Percentiles rank a stretch among this genome's conserved stretches.
Evolutionary conservation across 257 asterid genomes (phyloP).

Genomic region (Scutellaria minor): DNA sequence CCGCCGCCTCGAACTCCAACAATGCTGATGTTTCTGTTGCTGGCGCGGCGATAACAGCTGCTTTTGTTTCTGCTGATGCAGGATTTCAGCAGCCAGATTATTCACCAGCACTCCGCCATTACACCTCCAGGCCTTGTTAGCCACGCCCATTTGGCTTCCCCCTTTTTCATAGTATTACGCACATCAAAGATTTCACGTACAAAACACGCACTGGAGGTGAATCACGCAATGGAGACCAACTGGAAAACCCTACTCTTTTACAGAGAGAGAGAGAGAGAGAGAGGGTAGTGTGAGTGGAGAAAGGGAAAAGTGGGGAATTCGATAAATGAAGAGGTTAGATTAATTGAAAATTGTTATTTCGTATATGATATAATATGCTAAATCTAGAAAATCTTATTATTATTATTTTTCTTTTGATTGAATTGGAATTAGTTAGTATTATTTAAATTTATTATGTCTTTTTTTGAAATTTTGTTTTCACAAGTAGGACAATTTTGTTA

Average conservation of each 20-base stretch:
- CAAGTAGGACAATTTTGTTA: no score
- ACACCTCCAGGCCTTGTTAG: constrained; percentile 61
- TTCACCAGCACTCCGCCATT: constrained; percentile 52
- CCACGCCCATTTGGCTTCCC: constrained; percentile 74
- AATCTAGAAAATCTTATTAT: no score
- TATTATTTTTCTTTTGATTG: no score
- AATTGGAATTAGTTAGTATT: no score
- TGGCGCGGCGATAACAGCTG: constrained; percentile 32
- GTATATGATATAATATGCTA: no score
- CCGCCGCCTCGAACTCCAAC: constrained; percentile 45
- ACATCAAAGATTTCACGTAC: constrained; percentile 33
- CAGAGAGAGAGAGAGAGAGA: constrained; percentile 21
- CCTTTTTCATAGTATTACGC: constrained; percentile 42
- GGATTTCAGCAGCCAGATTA: constrained; percentile 45
- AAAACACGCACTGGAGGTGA: constrained; percentile 25
- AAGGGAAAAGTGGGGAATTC: constrained; percentile 12
- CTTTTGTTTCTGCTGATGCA: constrained; percentile 46
- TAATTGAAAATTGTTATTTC: not conserved
- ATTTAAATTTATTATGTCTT: not conserved
- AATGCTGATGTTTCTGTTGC: constrained; percentile 35
- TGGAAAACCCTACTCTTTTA: constrained; percentile 39
- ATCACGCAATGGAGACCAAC: constrained; percentile 6
- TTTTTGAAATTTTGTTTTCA: not conserved
- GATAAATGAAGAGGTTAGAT: constrained; percentile 21
- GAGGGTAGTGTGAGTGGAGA: not conserved